phyloP scores from a whole-genome alignment of 163 green algal species.

The Scenedesmus sp. region DNA sequence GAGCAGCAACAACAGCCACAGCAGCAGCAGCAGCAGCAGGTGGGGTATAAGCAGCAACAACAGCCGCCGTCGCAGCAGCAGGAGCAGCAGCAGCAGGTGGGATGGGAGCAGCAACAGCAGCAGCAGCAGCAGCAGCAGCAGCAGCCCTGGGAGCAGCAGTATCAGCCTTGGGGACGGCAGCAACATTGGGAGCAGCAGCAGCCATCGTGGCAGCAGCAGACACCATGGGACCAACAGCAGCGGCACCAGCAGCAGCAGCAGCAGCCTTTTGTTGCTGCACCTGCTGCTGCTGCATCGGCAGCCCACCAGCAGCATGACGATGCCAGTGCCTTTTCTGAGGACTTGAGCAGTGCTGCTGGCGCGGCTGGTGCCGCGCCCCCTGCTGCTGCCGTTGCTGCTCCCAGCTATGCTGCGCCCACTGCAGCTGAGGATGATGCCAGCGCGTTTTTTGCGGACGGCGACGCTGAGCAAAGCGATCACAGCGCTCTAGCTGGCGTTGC shows the following conservation, averaged over 20 bases:
- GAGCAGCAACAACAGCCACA: slow-evolving; percentile 8
- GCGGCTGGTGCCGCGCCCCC: neutral
- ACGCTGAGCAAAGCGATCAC: neutral
- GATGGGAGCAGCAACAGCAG: neutral
- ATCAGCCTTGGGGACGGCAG: neutral
- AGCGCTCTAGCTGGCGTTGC: neutral
- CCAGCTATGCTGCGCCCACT: neutral
- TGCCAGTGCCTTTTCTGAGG: slow-evolving; percentile 33
- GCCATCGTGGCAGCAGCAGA: slow-evolving; percentile 1
- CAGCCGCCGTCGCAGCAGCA: slow-evolving; percentile 17
- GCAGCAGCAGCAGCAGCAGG: neutral
- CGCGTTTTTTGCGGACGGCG: neutral
- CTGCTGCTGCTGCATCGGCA: neutral
- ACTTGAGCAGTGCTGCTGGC: neutral
- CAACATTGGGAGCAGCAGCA: slow-evolving; percentile 29
- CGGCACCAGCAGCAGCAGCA: slow-evolving; percentile 11
- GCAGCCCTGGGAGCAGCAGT: slow-evolving; percentile 18
- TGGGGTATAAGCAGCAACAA: slow-evolving; percentile 20
- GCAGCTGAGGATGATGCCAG: slow-evolving; percentile 16
- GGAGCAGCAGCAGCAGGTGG: slow-evolving; percentile 12
- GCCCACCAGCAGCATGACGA: slow-evolving; percentile 25
- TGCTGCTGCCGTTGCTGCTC: neutral
- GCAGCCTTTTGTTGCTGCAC: neutral
- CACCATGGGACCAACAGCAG: neutral
- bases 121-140: slow-evolving; percentile 7